These are phyloP conservation scores for Yamadazyma aaseri DNA, from an alignment of 1,139 yeast species.

Conservation along the genomic window DNA sequence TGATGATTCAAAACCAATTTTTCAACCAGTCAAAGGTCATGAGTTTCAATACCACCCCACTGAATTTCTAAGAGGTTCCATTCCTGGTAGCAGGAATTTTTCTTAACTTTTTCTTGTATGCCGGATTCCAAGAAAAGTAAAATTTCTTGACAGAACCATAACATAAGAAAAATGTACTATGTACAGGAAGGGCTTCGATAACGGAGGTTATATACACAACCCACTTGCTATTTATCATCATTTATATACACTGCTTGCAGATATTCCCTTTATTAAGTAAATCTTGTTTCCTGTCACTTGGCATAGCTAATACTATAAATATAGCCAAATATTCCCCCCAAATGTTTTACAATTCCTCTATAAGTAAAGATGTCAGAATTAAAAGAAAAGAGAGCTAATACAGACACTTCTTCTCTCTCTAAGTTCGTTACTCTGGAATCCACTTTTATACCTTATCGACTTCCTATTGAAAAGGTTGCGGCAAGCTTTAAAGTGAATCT, in stretches of 20 bases:
- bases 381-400: slow-evolving; percentile 15
- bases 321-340: background rate
- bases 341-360: background rate
- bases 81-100: no score
- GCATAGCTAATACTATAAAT: slow-evolving; percentile 2
- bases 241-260: no score
- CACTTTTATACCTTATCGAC: slow-evolving; percentile 28
- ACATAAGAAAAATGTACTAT: no score
- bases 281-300: slow-evolving; percentile 3
- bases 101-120: slow-evolving; percentile 4
- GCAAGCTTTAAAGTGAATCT: slow-evolving; percentile 36
- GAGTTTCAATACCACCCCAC: no score
- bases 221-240: no score
- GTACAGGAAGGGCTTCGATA: background rate
- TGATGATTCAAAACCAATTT: no score
- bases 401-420: slow-evolving; percentile 15
- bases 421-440: slow-evolving; percentile 10
- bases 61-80: no score
- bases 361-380: slow-evolving; percentile 8
- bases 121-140: background rate
- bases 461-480: slow-evolving; percentile 33
- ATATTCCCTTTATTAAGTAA: no score
- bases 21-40: no score
- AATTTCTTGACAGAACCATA: background rate
- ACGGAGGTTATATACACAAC: background rate